These are phyloP conservation scores for Gelatoporia subvermispora DNA, from an alignment of 768 basidiomycete species.

Conservation along the genomic window DNA sequence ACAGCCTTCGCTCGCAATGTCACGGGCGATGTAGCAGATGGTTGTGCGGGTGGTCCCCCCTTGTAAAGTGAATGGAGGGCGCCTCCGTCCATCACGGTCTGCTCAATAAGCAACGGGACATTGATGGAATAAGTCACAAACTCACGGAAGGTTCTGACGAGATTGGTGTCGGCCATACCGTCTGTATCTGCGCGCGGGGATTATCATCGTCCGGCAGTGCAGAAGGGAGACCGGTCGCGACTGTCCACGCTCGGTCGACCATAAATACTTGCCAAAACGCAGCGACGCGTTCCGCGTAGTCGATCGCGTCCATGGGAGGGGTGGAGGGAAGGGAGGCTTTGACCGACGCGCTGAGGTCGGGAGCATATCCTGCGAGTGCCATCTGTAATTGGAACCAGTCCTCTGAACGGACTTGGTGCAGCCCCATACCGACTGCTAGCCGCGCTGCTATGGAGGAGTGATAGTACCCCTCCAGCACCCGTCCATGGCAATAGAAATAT, in stretches of 20 bases:
- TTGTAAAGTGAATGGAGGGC: background rate
- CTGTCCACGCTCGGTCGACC: conserved; percentile 58
- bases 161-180: conserved; percentile 42
- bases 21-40: conserved; percentile 1
- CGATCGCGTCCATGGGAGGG: conserved; percentile 35
- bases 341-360: conserved; percentile 8
- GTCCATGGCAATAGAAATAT: conserved; percentile 55
- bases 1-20: conserved; percentile 47
- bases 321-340: conserved; percentile 21
- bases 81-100: background rate
- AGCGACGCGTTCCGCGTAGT: conserved; percentile 43
- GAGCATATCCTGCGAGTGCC: conserved; percentile 4
- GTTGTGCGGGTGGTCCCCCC: background rate
- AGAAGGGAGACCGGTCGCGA: conserved; percentile 47
- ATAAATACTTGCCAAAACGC: conserved; percentile 62
- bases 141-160: background rate
- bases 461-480: conserved; percentile 54
- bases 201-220: conserved; percentile 48
- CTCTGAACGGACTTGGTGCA: conserved; percentile 45
- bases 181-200: conserved; percentile 44
- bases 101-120: background rate
- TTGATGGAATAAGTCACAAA: background rate
- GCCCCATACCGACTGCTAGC: conserved; percentile 55
- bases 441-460: conserved; percentile 57
- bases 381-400: conserved; percentile 18